Conservation (phyloP, 1,284 basidiomycete genomes). For the Fomitopsis betulina region DNA sequence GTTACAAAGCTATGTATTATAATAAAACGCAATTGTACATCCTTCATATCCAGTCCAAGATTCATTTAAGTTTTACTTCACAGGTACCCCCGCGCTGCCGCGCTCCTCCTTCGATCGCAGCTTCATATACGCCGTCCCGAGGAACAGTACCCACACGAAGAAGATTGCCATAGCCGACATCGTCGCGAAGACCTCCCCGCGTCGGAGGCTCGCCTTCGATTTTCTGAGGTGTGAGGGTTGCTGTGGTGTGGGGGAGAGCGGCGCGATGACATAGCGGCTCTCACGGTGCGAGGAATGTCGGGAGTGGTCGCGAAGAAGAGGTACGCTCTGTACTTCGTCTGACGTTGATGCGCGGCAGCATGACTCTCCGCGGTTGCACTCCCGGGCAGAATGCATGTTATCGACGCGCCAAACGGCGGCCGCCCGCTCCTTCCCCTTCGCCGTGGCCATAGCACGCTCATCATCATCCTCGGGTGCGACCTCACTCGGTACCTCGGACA, state of each 20-base stretch:
- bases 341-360: constrained; percentile 14
- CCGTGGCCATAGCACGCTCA: constrained; percentile 9
- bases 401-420: constrained; percentile 2
- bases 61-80: constrained; percentile 3
- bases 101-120: constrained; percentile 40
- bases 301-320: constrained; percentile 19
- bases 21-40: neutral
- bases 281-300: constrained; percentile 17
- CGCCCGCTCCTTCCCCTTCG: constrained; percentile 4
- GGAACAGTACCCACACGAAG: constrained; percentile 63
- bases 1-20: constrained; percentile 5
- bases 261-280: constrained; percentile 21
- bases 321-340: constrained; percentile 21
- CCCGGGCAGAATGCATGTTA: neutral
- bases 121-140: constrained; percentile 55
- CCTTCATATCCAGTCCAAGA: neutral
- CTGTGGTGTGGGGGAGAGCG: constrained; percentile 8
- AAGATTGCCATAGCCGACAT: constrained; percentile 43
- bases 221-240: constrained; percentile 22
- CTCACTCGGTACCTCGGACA: constrained; percentile 12
- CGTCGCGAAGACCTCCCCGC: constrained; percentile 48
- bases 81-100: constrained; percentile 17
- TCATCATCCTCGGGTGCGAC: constrained; percentile 9
- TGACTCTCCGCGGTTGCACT: constrained; percentile 8
- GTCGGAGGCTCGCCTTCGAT: constrained; percentile 34